phyloP scores from a whole-genome alignment of 169 alveolate genomes.

The Plasmodium malariae region DNA sequence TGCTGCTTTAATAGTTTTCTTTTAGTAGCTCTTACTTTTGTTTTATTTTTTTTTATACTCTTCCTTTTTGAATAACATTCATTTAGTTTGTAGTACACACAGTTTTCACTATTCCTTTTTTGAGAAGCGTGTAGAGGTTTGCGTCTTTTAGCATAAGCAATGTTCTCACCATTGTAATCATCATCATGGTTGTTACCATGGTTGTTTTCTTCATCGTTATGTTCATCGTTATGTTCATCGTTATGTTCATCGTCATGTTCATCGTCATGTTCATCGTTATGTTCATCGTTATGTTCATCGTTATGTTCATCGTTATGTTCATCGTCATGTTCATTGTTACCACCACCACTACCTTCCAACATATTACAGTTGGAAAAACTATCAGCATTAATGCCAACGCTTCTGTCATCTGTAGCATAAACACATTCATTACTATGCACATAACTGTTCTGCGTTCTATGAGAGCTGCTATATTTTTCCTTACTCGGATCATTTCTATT shows the following conservation, averaged over 20 bases:
- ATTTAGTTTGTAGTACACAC: conserved; percentile 6
- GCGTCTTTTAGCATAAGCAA: background rate
- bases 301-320: background rate
- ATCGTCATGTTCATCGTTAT: background rate
- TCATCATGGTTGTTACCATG: background rate
- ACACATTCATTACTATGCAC: no score
- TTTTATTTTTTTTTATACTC: conserved; percentile 27
- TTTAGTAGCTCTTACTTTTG: conserved; percentile 49
- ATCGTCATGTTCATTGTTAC: background rate
- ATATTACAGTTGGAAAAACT: background rate
- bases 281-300: background rate
- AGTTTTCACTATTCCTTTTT: conserved; percentile 28
- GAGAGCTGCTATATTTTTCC: no score
- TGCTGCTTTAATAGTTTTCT: conserved; percentile 51
- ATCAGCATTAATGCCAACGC: background rate
- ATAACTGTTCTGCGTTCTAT: no score
- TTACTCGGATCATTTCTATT: no score
- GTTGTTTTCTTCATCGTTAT: background rate
- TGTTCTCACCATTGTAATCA: background rate
- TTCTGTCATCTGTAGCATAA: background rate
- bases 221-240: no score
- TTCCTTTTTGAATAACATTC: conserved; percentile 13
- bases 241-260: no score
- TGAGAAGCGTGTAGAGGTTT: background rate
- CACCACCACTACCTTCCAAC: background rate